These are phyloP conservation scores for Nemania diffusa DNA, from an alignment of 2,329 filamentous ascomycete species.

Conservation along the genomic window DNA sequence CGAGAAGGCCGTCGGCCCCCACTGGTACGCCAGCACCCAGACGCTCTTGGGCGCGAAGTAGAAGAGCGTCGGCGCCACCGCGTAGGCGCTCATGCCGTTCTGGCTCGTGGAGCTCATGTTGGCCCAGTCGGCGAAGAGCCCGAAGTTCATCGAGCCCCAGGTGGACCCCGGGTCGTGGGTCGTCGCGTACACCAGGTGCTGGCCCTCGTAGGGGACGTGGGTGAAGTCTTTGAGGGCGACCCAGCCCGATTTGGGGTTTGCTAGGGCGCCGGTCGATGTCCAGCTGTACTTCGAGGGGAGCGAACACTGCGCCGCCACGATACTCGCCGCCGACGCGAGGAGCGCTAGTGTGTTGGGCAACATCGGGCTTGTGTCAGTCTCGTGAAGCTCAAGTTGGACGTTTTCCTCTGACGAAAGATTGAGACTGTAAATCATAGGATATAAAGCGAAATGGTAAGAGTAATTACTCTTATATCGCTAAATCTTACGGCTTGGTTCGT, in stretches of 20 bases:
- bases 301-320: slow-evolving; percentile 52
- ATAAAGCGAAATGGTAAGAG: background rate
- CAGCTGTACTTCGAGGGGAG: slow-evolving; percentile 63
- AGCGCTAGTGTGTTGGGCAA: slow-evolving; percentile 24
- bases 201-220: slow-evolving; percentile 62
- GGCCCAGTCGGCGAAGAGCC: slow-evolving; percentile 63
- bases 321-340: slow-evolving; percentile 36
- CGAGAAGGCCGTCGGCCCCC: slow-evolving; percentile 68
- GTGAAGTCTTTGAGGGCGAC: slow-evolving; percentile 72
- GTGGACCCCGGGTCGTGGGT: slow-evolving; percentile 54
- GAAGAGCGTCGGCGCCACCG: slow-evolving; percentile 72
- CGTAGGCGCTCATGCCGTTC: slow-evolving; percentile 57
- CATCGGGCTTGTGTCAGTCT: slow-evolving; percentile 1
- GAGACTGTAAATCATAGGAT: background rate
- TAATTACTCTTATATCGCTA: background rate
- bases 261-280: slow-evolving; percentile 63
- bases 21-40: slow-evolving; percentile 75
- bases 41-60: slow-evolving; percentile 69
- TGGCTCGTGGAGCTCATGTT: slow-evolving; percentile 63
- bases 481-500: background rate
- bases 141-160: slow-evolving; percentile 70
- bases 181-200: slow-evolving; percentile 70
- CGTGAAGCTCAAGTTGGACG: background rate
- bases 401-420: background rate
- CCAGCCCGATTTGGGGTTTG: slow-evolving; percentile 64